phyloP scores from a whole-genome alignment of 164 flowering plant species.

The Umbilicus rupestris region DNA sequence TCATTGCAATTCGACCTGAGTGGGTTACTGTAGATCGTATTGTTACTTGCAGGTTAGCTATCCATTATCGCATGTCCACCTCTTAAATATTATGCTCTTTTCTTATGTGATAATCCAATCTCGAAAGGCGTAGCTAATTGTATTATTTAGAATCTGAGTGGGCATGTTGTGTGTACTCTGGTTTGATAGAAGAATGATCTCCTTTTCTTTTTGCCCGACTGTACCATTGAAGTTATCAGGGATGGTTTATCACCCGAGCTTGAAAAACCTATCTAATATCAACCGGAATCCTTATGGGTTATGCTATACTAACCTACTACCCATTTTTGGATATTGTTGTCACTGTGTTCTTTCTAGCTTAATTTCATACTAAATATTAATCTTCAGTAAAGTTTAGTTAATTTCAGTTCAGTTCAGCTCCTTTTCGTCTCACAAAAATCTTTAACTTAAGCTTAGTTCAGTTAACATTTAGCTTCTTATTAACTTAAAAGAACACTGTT shows the following conservation, averaged over 20 bases:
- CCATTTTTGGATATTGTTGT: background rate
- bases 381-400: too few relatives aligned
- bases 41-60: slow-evolving; percentile 74
- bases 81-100: background rate
- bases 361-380: too few relatives aligned
- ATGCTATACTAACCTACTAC: background rate
- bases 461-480: background rate
- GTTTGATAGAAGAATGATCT: too few relatives aligned
- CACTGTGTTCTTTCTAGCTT: background rate
- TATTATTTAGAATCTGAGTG: background rate
- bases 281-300: background rate
- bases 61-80: background rate
- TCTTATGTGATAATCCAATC: background rate
- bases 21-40: slow-evolving; percentile 97
- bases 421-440: too few relatives aligned
- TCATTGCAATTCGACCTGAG: slow-evolving; percentile 82
- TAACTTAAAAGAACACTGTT: background rate
- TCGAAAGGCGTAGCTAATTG: background rate
- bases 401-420: too few relatives aligned
- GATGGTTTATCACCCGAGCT: background rate
- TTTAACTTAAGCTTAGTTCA: too few relatives aligned
- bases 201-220: too few relatives aligned
- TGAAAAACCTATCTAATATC: background rate
- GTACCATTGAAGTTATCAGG: too few relatives aligned
- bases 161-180: background rate